Percentiles rank a stretch among this genome's conserved stretches.
phyloP scores from a whole-genome alignment of 768 basidiomycete species.

The Leccinum longicurvipes region DNA sequence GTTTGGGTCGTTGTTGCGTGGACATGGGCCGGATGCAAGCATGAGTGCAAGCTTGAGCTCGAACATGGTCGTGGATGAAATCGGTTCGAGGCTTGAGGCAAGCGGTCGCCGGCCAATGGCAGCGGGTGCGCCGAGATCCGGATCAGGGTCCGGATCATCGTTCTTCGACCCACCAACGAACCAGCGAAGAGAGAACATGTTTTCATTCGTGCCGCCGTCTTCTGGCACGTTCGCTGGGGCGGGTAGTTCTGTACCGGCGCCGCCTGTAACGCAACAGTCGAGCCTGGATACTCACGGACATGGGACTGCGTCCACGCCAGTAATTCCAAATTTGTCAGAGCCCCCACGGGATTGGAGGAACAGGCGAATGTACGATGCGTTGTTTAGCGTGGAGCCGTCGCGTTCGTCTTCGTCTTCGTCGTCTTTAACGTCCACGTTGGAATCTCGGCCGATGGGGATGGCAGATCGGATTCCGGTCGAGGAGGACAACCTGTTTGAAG shows the following conservation, averaged over 20 bases:
- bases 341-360: constrained; percentile 16
- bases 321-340: constrained; percentile 9
- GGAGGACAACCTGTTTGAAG: constrained; percentile 18
- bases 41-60: constrained; percentile 11
- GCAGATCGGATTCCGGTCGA: constrained; percentile 19
- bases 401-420: constrained; percentile 21
- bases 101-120: constrained; percentile 7
- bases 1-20: constrained; percentile 2
- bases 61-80: constrained; percentile 14
- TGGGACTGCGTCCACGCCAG: not conserved
- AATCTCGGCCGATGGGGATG: constrained; percentile 12
- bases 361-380: constrained; percentile 6
- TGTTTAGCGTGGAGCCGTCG: constrained; percentile 9
- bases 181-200: constrained; percentile 11
- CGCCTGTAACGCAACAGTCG: not conserved
- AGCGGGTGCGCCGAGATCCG: not conserved
- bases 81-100: not conserved
- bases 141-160: not conserved
- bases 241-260: not conserved
- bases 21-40: constrained; percentile 19
- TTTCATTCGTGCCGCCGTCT: constrained; percentile 8
- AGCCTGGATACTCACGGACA: constrained; percentile 5
- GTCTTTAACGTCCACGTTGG: constrained; percentile 6
- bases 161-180: constrained; percentile 10
- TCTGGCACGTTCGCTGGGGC: constrained; percentile 4